Percentiles rank a stretch among this genome's conserved stretches.
Evolutionary conservation across 2,329 filamentous ascomycete genomes (phyloP).

Genomic region (Fulvia fulva): DNA sequence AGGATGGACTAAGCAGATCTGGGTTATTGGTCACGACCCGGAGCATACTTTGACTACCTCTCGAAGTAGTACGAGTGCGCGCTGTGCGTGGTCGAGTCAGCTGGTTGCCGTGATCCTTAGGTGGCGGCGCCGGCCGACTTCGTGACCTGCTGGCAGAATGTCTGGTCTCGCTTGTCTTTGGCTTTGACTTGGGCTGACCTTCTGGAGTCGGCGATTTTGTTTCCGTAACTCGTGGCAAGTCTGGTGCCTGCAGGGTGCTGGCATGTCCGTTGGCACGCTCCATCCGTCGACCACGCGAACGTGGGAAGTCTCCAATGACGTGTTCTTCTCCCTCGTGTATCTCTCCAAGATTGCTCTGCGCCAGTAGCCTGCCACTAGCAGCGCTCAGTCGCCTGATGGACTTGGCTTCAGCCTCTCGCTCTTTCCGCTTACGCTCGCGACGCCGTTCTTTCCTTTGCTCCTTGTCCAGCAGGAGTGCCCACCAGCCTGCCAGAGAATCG

Average conservation of each 20-base stretch:
- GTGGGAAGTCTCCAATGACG: constrained; percentile 53
- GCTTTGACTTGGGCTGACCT: constrained; percentile 51
- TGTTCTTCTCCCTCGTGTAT: constrained; percentile 68
- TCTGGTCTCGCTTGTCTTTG: constrained; percentile 43
- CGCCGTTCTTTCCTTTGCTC: constrained; percentile 81
- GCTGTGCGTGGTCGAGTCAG: constrained; percentile 56
- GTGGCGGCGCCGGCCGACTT: constrained; percentile 73
- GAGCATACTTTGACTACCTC: constrained; percentile 70
- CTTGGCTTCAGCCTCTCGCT: constrained; percentile 77
- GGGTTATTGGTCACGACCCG: constrained; percentile 73
- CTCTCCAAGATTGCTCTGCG: constrained; percentile 65
- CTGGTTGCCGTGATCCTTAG: constrained; percentile 62
- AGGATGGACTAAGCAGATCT: constrained; percentile 51
- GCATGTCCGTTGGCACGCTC: constrained; percentile 50
- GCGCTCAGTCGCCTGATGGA: constrained; percentile 79
- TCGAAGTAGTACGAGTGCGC: constrained; percentile 23
- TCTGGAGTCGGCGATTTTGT: constrained; percentile 42
- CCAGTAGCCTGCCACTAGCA: constrained; percentile 80
- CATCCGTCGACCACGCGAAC: constrained; percentile 71
- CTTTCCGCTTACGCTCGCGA: constrained; percentile 76
- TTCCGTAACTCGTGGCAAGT: constrained; percentile 75
- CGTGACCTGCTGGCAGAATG: constrained; percentile 67
- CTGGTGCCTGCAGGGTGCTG: constrained; percentile 52
- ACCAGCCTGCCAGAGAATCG: constrained; percentile 90
- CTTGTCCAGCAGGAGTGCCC: constrained; percentile 90